Base-by-base conservation (phyloP, 2,329 filamentous ascomycete species). In the Aureobasidium musti region DNA sequence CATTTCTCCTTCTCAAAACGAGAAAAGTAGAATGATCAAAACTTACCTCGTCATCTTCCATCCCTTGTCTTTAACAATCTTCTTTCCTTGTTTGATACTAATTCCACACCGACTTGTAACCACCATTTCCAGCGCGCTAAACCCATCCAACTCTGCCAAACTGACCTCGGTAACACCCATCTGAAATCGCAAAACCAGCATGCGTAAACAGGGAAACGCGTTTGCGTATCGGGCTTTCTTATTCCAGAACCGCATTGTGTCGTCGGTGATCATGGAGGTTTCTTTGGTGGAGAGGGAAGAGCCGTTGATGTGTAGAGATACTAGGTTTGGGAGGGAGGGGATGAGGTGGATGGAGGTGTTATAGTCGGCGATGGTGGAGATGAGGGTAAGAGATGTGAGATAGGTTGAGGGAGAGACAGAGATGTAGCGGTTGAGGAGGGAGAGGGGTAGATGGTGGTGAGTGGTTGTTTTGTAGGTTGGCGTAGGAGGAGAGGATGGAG, bases 31-130 rank as follows among this genome's bases (percentile, higher is more conserved):
- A 17, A 64, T 10, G 4, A 3, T 17, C 2, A n/a, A 64, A n/a
- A 64, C 26, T 43, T 14, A 64, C 61, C 19, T 47, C 19, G 49
- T 64, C 28, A 45, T 64, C 26, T 53, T 54, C 47, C 47, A 64
- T 5, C 61, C 49, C 11, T n/a, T 10, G 0, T 21, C 39, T 28
- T 45, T 54, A 1, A 2, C 35, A 19, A 43, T 30, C 37, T 45
- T 33, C 37, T 64, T 64, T 1, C 8, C 61, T 35, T 33, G 19
- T 26, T 33, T 64, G 8, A 54, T 35, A 1, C 4, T 23, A 10
- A 53, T 8, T 10, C 47, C 61, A 35, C 61, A 64, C 0, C 49
- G 35, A 64, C 49, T 54, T 0, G 37, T 53, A 10, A 64, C 43
- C 5, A 33, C 17, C 49, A 35, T 13, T 14, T 37, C 26, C 13